phyloP scores from a whole-genome alignment of 1,139 yeast genomes.

The Kodamaea plutei region DNA sequence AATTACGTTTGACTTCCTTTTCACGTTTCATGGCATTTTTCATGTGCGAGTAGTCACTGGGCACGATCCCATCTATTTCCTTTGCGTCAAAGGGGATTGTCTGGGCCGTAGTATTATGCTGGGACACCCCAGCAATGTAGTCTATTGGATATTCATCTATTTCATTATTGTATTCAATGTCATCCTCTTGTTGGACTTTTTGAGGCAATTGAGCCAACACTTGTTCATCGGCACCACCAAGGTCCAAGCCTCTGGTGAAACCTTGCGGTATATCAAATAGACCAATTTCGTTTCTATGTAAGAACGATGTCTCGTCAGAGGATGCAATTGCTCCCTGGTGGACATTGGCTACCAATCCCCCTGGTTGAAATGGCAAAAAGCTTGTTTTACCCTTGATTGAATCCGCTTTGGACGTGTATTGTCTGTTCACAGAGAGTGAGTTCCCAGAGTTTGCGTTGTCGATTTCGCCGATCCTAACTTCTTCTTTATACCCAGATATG shows the following conservation, averaged over 20 bases:
- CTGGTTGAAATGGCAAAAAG: conserved; percentile 89
- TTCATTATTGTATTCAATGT: conserved; percentile 6
- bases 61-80: conserved; percentile 75
- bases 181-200: conserved; percentile 4
- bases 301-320: conserved; percentile 31
- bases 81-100: conserved; percentile 28
- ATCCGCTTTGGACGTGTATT: conserved; percentile 59
- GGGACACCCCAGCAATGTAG: neutral
- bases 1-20: conserved; percentile 48
- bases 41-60: conserved; percentile 46
- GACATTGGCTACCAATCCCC: conserved; percentile 55
- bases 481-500: conserved; percentile 62
- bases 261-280: conserved; percentile 84
- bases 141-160: conserved; percentile 10
- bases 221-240: conserved; percentile 11
- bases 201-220: conserved; percentile 6
- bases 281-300: conserved; percentile 72
- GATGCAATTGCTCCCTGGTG: conserved; percentile 18
- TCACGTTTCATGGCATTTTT: conserved; percentile 25
- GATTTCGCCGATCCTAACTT: conserved; percentile 47
- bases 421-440: conserved; percentile 69
- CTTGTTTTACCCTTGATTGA: conserved; percentile 67
- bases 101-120: neutral
- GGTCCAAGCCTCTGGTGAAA: conserved; percentile 61
- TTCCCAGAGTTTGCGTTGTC: conserved; percentile 57